These are phyloP conservation scores for Rhizoclosmatium globosum DNA, from an alignment of 192 early-diverging fungal species.

Conservation along the genomic window DNA sequence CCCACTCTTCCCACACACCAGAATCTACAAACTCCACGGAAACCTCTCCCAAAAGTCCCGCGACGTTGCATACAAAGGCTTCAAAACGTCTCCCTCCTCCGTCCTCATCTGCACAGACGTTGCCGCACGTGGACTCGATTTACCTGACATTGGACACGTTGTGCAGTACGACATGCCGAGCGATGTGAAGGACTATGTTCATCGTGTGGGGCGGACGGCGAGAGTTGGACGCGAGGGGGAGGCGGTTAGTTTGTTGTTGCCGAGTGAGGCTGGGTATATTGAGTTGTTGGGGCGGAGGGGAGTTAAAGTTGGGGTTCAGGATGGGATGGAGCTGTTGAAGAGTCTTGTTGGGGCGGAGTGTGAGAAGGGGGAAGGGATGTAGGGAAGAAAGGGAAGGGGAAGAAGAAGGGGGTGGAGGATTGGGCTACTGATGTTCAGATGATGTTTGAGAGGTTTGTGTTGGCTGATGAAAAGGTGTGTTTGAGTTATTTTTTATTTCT, in stretches of 20 bases:
- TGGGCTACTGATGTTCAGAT: conserved; percentile 67
- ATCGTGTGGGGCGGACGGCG: conserved; percentile 96
- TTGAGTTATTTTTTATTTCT: conserved; percentile 23
- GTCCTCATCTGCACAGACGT: conserved; percentile 97
- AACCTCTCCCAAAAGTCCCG: conserved; percentile 84
- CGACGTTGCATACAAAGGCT: conserved; percentile 76
- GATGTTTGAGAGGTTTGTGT: conserved; percentile 77
- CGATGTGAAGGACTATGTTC: conserved; percentile 95
- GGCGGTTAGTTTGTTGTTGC: conserved; percentile 86
- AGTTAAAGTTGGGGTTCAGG: conserved; percentile 20
- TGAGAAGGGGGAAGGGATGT: neutral
- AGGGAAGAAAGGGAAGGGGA: conserved; percentile 30
- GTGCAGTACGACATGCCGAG: conserved; percentile 97
- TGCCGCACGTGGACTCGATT: conserved; percentile 95
- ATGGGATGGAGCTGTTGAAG: conserved; percentile 31
- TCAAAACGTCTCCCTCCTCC: conserved; percentile 63
- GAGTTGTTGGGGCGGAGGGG: conserved; percentile 78
- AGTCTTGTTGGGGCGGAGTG: conserved; percentile 35
- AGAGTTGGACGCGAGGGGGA: conserved; percentile 89
- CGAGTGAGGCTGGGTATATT: conserved; percentile 75
- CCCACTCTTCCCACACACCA: conserved; percentile 72
- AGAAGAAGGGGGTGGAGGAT: conserved; percentile 61
- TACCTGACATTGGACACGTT: conserved; percentile 90
- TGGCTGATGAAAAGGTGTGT: conserved; percentile 65
- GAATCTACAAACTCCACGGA: conserved; percentile 89